Evolutionary conservation across 139 green algal genomes (phyloP).

Genomic region (Parachlorella kessleri): DNA sequence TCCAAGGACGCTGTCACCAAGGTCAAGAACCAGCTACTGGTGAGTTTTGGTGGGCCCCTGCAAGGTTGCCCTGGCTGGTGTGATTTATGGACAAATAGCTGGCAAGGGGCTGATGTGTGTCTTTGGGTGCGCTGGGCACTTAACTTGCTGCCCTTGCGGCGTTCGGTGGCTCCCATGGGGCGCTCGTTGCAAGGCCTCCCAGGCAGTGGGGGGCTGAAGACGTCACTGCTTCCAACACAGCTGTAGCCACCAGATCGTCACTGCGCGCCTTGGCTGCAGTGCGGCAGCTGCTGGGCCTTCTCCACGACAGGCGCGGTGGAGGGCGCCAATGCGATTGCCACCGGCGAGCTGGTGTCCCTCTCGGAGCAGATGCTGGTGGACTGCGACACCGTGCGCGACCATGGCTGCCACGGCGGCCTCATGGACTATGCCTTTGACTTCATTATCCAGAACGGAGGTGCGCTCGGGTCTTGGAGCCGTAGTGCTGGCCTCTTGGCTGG

Average conservation of each 20-base stretch:
- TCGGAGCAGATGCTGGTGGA: conserved; percentile 92
- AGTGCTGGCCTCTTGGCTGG: not conserved
- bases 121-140: too few species aligned
- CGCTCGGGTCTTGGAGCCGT: not conserved
- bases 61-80: too few species aligned
- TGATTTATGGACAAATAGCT: too few species aligned
- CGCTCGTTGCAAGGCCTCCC: not conserved
- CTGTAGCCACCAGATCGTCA: too few species aligned
- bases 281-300: conserved; percentile 97
- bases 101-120: too few species aligned
- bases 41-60: too few species aligned
- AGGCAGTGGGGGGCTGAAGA: too few species aligned
- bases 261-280: conserved; percentile 40
- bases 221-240: too few species aligned
- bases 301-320: conserved; percentile 91
- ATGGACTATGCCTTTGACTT: conserved; percentile 96
- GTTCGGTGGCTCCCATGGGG: not conserved
- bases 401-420: conserved; percentile 85
- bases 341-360: conserved; percentile 77
- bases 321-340: conserved; percentile 88
- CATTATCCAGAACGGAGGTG: conserved; percentile 78
- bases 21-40: conserved; percentile 94
- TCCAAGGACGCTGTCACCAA: conserved; percentile 77
- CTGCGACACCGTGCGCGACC: conserved; percentile 74
- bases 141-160: not conserved